Evolutionary conservation across 805 yeast species (phyloP), one percentile per base, ranked within the genome.

Genomic region (Candida yuanshanica): DNA sequence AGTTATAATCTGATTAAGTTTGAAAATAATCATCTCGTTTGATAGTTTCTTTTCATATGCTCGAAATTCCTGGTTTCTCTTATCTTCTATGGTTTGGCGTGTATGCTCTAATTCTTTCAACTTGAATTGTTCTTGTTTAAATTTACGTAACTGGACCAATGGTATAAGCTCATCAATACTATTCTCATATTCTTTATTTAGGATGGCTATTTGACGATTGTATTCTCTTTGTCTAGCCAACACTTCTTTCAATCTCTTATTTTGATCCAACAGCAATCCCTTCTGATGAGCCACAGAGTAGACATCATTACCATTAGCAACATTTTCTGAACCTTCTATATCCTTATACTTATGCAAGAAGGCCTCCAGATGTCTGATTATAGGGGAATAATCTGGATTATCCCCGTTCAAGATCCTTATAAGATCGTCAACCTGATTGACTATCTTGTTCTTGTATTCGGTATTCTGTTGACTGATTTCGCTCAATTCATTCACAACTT

Each of bases 111-210:
- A 21, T 2, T 36, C 29, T 10, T 37, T 37, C 8, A 42, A 38
- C 17, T 39, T 38, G 8, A 20, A 20, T 10, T 10, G 13, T 14
- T 49, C 46, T 2, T 37, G 31, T 3, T 33, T 17, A 9, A 20
- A 29, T 27, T 46, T 52, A 14, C 32, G 39, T 3, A 38, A 33
- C 10, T 46, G 38, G 2, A 46, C 21, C 20, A 40, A 8, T 3
- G 33, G 31, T 34, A 52, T 37, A 17, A 52, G 10, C 0, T 14
- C 7, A 20, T 42, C 42, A 5, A 53, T 46, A 5, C 33, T 21
- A 0, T 23, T 14, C 24, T 52, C 56, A 24, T 48, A 54, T 11
- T 49, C 52, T 3, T 13, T 6, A 17, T 48, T 51, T 4, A 48
- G 37, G 1, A 13, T 7, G 20, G 35, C 33, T 9, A 45, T 35